Conservation (phyloP, 2,329 filamentous ascomycete genomes). For the Xylaria sp. region DNA sequence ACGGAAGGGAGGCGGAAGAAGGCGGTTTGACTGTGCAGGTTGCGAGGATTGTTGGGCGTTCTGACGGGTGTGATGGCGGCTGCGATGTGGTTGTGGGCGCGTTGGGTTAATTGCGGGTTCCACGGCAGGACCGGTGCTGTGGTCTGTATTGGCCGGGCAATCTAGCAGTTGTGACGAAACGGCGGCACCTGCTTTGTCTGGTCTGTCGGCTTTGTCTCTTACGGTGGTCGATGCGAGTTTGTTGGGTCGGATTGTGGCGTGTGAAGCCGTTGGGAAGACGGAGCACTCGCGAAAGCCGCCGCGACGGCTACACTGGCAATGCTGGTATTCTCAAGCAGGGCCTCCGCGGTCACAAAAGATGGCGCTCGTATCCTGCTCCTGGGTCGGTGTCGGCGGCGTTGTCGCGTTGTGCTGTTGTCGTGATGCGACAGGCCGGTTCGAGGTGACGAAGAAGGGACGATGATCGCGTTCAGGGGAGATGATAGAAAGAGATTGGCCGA, state of each 20-base stretch:
- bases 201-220: conserved; percentile 38
- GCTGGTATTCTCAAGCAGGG: background rate
- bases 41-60: conserved; percentile 41
- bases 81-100: conserved; percentile 37
- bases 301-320: conserved; percentile 40
- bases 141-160: conserved; percentile 13
- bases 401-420: conserved; percentile 15
- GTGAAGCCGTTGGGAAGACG: conserved; percentile 51
- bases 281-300: conserved; percentile 40
- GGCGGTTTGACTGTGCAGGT: conserved; percentile 36
- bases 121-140: background rate
- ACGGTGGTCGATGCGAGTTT: conserved; percentile 48
- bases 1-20: conserved; percentile 58
- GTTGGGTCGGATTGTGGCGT: conserved; percentile 42
- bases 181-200: conserved; percentile 17
- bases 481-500: conserved; percentile 37
- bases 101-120: conserved; percentile 14
- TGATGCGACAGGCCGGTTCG: conserved; percentile 20
- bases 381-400: conserved; percentile 3
- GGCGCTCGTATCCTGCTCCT: background rate
- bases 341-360: background rate
- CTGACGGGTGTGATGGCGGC: conserved; percentile 41
- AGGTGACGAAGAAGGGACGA: conserved; percentile 16
- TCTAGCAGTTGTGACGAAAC: conserved; percentile 38
- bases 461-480: conserved; percentile 36